Conservation (phyloP, 1,139 yeast species). For the Suhomyces yuchorum region DNA sequence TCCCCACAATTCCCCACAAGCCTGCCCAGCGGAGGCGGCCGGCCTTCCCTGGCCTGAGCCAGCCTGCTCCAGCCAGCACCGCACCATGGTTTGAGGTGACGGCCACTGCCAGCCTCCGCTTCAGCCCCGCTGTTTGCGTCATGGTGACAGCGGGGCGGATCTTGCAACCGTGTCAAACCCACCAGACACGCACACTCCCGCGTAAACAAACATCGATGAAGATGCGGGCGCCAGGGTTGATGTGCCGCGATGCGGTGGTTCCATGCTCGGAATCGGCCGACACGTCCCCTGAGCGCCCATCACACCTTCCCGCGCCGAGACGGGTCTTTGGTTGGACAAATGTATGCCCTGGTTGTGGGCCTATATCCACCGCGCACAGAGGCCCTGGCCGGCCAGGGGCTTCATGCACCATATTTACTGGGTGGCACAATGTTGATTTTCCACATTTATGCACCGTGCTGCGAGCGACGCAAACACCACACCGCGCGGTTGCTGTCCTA, state of each 20-base stretch:
- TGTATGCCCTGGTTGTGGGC: too few species aligned
- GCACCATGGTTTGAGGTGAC: background rate
- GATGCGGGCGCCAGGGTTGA: background rate
- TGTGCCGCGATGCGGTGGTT: background rate
- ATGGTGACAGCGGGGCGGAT: background rate
- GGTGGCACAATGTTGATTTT: background rate
- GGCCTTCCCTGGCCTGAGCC: too few species aligned
- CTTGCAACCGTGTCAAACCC: background rate
- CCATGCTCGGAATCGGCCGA: background rate
- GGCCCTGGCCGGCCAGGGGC: background rate
- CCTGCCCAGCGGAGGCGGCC: background rate
- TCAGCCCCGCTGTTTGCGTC: background rate
- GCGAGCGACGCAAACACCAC: background rate
- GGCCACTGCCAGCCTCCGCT: background rate
- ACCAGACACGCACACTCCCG: background rate
- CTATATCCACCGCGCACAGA: too few species aligned
- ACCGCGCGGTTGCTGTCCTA: background rate
- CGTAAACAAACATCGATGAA: background rate
- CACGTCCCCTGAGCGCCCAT: too few species aligned
- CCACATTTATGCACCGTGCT: background rate
- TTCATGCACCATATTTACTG: background rate
- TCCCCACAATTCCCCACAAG: constrained; percentile 1
- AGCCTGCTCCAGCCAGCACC: background rate
- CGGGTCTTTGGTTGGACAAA: too few species aligned
- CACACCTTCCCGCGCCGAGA: too few species aligned